Base-by-base conservation (phyloP, 2,329 filamentous ascomycete genomes). In the Sordariomycetes sp. region DNA sequence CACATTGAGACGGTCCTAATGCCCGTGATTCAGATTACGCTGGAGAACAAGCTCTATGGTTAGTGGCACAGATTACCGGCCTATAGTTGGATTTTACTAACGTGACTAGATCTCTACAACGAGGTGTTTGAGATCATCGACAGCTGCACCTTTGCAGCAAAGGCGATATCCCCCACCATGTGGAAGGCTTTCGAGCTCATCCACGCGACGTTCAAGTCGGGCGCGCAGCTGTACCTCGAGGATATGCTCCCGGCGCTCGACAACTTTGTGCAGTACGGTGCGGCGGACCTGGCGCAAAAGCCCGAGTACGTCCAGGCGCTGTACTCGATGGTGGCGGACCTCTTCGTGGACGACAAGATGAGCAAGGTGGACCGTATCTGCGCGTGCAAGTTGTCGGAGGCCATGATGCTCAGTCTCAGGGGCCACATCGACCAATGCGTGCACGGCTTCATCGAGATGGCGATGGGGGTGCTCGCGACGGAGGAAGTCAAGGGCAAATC, bases 121-220 rank as follows among this genome's bases (percentile, higher is more conserved):
- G 94, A 99, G 69, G 84, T 97, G 5, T 99, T 99, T 64, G 94
- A 99, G 73, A 99, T 99, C 65, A 95, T 99, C 64, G 94, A 99
- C 70, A 96, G 90, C 77, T 99, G 94, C 77, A 99, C 94, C 8
- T 99, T 97, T 69, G 90, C 94, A 12, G 92, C 94, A 61, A 99
- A 97, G 77, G 82, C 83, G 59, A 97, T 99, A 63, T 96, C 94
- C 1, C 84, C 87, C 10, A 95, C 89, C 50, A 99, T 99, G 94
- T 99, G 94, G 94, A 86, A 92, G 71, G 92, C 94, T 2, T 99
- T 99, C 69, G 91, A 96, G 73, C 80, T 97, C 52, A 95, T 99
- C 61, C 92, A 97, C 73, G 84, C 89, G 62, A 96, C 92, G 1
- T 99, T 99, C 78, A 97, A 97, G 74, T 88, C 90, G 59, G 94